These are phyloP conservation scores for Halteria grandinella DNA, from an alignment of 73 alveolate genomes.

Conservation along the genomic window DNA sequence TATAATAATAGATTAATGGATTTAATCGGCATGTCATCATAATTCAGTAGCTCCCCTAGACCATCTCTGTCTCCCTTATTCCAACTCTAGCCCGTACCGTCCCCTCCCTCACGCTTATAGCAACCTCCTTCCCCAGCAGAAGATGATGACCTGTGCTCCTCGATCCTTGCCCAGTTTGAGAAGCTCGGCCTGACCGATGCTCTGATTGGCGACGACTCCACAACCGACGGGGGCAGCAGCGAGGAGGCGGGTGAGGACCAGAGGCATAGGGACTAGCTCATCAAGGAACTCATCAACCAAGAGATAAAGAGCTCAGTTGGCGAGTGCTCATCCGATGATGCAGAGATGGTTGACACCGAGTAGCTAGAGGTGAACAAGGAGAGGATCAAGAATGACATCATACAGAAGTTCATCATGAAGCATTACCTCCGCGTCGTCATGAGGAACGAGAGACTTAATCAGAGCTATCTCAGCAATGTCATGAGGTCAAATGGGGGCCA, in stretches of 20 bases:
- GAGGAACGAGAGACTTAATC: constrained; percentile 10
- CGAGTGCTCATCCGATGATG: not conserved
- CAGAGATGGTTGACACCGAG: not conserved
- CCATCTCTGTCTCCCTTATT: too few species aligned
- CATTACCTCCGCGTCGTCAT: not conserved
- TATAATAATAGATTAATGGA: too few species aligned
- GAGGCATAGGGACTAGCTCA: not conserved
- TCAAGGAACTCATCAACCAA: constrained; percentile 6
- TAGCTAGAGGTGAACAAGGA: not conserved
- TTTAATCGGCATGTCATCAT: too few species aligned
- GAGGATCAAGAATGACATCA: not conserved
- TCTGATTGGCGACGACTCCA: constrained; percentile 7
- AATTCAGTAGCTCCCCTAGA: too few species aligned
- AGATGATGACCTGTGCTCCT: constrained; percentile 31
- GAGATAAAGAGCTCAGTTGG: not conserved
- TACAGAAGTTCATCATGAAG: constrained; percentile 32
- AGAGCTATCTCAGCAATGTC: constrained; percentile 10
- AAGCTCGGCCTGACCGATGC: constrained; percentile 13
- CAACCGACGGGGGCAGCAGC: constrained; percentile 33
- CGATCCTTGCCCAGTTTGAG: constrained; percentile 32
- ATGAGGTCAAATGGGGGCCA: not conserved
- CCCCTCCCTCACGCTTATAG: too few species aligned
- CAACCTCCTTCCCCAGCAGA: too few species aligned
- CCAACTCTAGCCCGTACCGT: too few species aligned
- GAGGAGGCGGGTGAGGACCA: constrained; percentile 28